Percentiles rank a stretch among this genome's conserved stretches.
Conservation (phyloP, 352 stramenopile species). For the Phytophthora hibernalis region DNA sequence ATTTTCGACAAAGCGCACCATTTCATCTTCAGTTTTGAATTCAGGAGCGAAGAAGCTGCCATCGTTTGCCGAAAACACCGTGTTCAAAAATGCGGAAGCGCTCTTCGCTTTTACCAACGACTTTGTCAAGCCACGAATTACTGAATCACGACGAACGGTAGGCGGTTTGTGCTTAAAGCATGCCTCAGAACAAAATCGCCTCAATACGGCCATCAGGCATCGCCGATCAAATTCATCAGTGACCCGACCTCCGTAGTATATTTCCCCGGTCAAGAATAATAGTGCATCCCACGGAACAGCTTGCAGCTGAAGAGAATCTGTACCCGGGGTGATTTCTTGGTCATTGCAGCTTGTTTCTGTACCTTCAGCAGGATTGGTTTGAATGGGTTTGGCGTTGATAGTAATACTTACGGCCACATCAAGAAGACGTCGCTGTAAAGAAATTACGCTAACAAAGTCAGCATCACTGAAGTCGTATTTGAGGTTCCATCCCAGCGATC, state of each 20-base stretch:
- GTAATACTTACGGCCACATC: slow-evolving; percentile 20
- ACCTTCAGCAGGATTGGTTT: neutral
- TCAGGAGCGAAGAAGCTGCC: slow-evolving; percentile 52
- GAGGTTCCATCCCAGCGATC: slow-evolving; percentile 78
- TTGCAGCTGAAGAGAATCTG: neutral
- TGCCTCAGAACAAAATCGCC: slow-evolving; percentile 60
- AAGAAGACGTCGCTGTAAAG: slow-evolving; percentile 61
- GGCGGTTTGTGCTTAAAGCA: slow-evolving; percentile 9
- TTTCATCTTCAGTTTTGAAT: slow-evolving; percentile 47
- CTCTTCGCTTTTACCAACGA: slow-evolving; percentile 9
- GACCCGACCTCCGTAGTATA: slow-evolving; percentile 84
- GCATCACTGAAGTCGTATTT: slow-evolving; percentile 83
- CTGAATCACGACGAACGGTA: slow-evolving; percentile 4
- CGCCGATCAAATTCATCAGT: slow-evolving; percentile 85
- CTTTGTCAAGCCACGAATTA: neutral
- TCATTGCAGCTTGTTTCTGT: neutral
- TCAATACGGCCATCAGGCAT: slow-evolving; percentile 72
- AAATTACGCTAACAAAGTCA: slow-evolving; percentile 77
- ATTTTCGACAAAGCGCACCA: slow-evolving; percentile 57
- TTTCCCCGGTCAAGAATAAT: slow-evolving; percentile 79
- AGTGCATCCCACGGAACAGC: slow-evolving; percentile 79
- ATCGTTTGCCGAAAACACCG: slow-evolving; percentile 29
- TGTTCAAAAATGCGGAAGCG: slow-evolving; percentile 7
- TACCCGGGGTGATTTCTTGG: neutral
- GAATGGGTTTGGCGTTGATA: neutral